Evolutionary conservation across 1,284 basidiomycete genomes (phyloP).

Genomic region (Golubevia sp.): DNA sequence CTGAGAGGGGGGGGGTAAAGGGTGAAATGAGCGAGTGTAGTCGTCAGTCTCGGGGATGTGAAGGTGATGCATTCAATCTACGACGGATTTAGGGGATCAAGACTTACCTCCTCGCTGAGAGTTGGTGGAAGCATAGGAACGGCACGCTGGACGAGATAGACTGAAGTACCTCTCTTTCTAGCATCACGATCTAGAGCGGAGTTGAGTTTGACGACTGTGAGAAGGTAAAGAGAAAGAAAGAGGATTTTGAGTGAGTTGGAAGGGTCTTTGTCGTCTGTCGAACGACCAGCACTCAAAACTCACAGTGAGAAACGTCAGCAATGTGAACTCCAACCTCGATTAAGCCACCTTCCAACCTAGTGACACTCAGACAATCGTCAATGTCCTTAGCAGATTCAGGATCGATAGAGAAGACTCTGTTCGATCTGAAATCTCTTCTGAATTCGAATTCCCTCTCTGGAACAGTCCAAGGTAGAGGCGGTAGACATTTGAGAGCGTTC

Average conservation of each 20-base stretch:
- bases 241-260: too few relatives aligned
- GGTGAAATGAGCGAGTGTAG: too few relatives aligned
- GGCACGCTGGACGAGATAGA: conserved; percentile 43
- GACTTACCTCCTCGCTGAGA: conserved; percentile 34
- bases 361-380: conserved; percentile 46
- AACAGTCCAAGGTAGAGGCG: conserved; percentile 41
- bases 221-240: neutral
- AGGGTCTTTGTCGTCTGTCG: too few relatives aligned
- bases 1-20: neutral
- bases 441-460: conserved; percentile 39
- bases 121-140: conserved; percentile 50
- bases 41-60: too few relatives aligned
- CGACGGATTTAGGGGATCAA: too few relatives aligned
- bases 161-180: conserved; percentile 47
- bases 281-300: neutral
- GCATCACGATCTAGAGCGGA: conserved; percentile 55
- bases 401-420: conserved; percentile 48
- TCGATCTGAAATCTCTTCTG: conserved; percentile 38
- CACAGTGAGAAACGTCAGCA: conserved; percentile 52
- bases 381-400: conserved; percentile 50
- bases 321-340: conserved; percentile 52
- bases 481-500: conserved; percentile 43
- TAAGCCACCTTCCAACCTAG: conserved; percentile 24
- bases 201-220: conserved; percentile 30
- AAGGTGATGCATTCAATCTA: too few relatives aligned